Evolutionary conservation across 495 filamentous ascomycete genomes (phyloP).

Genomic region (Xylaria flabelliformis): DNA sequence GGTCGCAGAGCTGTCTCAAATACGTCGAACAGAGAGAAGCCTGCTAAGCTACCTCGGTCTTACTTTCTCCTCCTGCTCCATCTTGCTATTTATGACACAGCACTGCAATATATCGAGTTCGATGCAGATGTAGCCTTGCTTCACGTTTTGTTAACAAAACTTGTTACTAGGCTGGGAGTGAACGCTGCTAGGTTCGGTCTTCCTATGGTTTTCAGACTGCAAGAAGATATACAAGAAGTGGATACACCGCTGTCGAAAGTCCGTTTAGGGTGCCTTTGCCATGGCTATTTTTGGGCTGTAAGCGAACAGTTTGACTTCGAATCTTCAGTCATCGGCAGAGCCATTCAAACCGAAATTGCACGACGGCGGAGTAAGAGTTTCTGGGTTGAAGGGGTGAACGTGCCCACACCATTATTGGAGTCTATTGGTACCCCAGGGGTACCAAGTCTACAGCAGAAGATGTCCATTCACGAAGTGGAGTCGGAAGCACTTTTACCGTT

Average conservation of each 20-base stretch:
- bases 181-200: slow-evolving; percentile 80
- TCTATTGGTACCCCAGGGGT: slow-evolving; percentile 54
- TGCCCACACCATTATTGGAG: slow-evolving; percentile 67
- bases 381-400: slow-evolving; percentile 76
- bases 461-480: slow-evolving; percentile 58
- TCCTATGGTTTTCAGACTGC: slow-evolving; percentile 86
- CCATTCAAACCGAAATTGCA: slow-evolving; percentile 76
- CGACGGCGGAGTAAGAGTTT: slow-evolving; percentile 71
- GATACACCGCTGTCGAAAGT: slow-evolving; percentile 69
- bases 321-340: slow-evolving; percentile 65
- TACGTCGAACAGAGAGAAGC: slow-evolving; percentile 64
- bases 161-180: slow-evolving; percentile 80
- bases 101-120: slow-evolving; percentile 69
- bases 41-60: slow-evolving; percentile 59
- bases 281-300: slow-evolving; percentile 84
- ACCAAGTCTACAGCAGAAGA: slow-evolving; percentile 51
- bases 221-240: slow-evolving; percentile 77
- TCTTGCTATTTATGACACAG: slow-evolving; percentile 85
- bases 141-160: slow-evolving; percentile 73
- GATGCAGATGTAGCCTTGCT: slow-evolving; percentile 76
- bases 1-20: slow-evolving; percentile 74
- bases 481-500: slow-evolving; percentile 69
- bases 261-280: slow-evolving; percentile 79
- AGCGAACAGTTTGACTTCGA: slow-evolving; percentile 81
- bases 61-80: slow-evolving; percentile 85